Base-by-base conservation (phyloP, 352 stramenopile species). In the Pythium scleroteichum region DNA sequence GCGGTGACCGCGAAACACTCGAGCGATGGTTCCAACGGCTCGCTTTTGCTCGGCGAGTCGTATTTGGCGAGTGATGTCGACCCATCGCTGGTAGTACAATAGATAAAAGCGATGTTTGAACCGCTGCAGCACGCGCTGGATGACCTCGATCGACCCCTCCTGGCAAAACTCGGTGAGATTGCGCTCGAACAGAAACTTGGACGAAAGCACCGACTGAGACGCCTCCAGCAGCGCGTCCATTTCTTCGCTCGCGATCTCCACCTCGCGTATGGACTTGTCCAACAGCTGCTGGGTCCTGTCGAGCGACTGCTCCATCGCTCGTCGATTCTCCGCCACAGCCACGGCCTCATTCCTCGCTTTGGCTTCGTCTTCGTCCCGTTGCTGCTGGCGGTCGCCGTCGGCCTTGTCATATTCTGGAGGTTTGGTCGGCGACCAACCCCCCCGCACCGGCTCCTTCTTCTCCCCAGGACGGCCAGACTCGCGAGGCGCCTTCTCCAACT, bases 31-130 rank as follows among this genome's bases (percentile, higher is more conserved):
- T 5, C 42, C 46, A 1, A 58, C 70, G 1, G 79, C 76, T 48
- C 49, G 68, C 44, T 53, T 27, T n/a, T 76, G 76, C n/a, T 65
- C 68, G 27, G 65, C 23, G 2, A 42, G 40, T 2, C 79, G 68
- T 16, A 82, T 33, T 8, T 53, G 35, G 1, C 67, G 27, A 1
- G 70, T 79, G 2, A 19, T 9, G 1, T 40, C 38, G 33, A 51
- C 58, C 79, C 78, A 87, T 27, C 58, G 66, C 2, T 16, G 24
- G 39, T 80, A 85, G 54, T 72, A 83, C n/a, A 79, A 54, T 7
- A 63, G 24, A 53, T 72, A 87, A 59, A 82, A 87, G 16, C 78
- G 78, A 56, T 86, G 71, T 26, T 82, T 68, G 46, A 87, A 82
- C 10, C 66, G 53, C 20, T 71, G 33, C n/a, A 87, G 27, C 26